Evolutionary conservation across 163 green algal genomes (phyloP).

Genomic region (Trebouxia gelatinosa): DNA sequence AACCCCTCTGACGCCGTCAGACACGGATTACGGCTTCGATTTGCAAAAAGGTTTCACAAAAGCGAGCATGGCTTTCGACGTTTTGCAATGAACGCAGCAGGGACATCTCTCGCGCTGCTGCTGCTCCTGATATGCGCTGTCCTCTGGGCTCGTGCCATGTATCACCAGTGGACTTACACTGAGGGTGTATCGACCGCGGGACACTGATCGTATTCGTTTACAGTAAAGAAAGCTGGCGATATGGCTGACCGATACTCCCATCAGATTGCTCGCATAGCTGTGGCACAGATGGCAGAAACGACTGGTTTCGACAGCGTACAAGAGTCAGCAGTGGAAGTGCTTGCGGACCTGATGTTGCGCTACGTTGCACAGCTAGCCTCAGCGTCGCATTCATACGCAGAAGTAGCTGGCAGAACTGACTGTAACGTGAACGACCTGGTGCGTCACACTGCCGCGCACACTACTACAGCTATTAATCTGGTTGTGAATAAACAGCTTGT

Average conservation of each 20-base stretch:
- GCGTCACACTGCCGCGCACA: too few relatives aligned
- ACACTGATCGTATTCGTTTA: too few relatives aligned
- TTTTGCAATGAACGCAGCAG: slow-evolving; percentile 8
- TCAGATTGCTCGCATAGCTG: slow-evolving; percentile 50
- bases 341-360: slow-evolving; percentile 74
- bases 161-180: slow-evolving; percentile 32
- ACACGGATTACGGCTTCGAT: too few relatives aligned
- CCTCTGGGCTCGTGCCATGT: slow-evolving; percentile 33
- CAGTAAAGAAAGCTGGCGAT: too few relatives aligned
- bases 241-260: slow-evolving; percentile 56
- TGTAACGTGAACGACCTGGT: slow-evolving; percentile 73
- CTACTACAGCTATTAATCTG: too few relatives aligned
- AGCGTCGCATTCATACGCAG: slow-evolving; percentile 61
- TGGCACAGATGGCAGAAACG: slow-evolving; percentile 62
- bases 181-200: too few relatives aligned
- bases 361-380: slow-evolving; percentile 70
- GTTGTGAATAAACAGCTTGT: too few relatives aligned
- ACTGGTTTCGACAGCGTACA: slow-evolving; percentile 55
- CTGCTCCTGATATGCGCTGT: slow-evolving; percentile 31
- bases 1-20: too few relatives aligned
- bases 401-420: slow-evolving; percentile 68
- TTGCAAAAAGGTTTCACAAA: too few relatives aligned
- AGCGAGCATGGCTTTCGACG: too few relatives aligned
- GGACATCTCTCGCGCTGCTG: slow-evolving; percentile 23
- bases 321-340: slow-evolving; percentile 59